Evolutionary conservation across 805 yeast genomes (phyloP).

Genomic region (Nakazawaea holstii): DNA sequence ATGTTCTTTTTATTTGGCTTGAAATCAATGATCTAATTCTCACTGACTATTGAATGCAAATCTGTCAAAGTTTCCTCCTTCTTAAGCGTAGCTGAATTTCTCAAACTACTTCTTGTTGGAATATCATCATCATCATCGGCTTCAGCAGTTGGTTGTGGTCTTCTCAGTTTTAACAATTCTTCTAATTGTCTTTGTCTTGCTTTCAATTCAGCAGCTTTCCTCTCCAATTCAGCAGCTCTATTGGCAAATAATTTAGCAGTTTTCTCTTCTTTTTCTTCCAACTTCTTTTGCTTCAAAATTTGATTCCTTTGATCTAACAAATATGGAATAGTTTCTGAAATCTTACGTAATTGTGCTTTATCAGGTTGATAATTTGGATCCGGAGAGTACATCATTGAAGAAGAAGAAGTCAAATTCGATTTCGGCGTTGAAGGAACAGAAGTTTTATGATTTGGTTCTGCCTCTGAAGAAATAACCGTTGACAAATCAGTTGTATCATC

Average conservation of each 20-base stretch:
- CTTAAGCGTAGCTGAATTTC: constrained; percentile 18
- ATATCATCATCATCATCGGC: constrained; percentile 2
- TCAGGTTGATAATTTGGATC: constrained; percentile 22
- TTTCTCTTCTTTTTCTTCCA: constrained; percentile 75
- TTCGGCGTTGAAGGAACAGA: constrained; percentile 17
- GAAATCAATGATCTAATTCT: constrained; percentile 11
- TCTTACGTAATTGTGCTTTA: constrained; percentile 64
- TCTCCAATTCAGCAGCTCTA: constrained; percentile 73
- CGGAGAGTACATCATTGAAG: constrained; percentile 20
- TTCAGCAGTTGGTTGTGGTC: neutral
- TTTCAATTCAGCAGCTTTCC: constrained; percentile 68
- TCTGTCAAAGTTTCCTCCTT: constrained; percentile 54
- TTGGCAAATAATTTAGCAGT: constrained; percentile 68
- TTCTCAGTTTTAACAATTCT: constrained; percentile 30
- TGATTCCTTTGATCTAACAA: constrained; percentile 73
- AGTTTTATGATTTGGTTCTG: constrained; percentile 8
- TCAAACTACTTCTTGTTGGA: neutral
- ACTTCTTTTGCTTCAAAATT: constrained; percentile 67
- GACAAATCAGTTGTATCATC: neutral
- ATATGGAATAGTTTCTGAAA: constrained; percentile 83
- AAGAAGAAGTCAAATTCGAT: constrained; percentile 14
- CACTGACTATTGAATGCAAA: constrained; percentile 38
- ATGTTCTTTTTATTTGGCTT: neutral
- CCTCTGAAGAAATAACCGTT: neutral
- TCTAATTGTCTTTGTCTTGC: constrained; percentile 53